phyloP scores from a whole-genome alignment of 495 filamentous ascomycete species.

The Aspergillus taichungensis region DNA sequence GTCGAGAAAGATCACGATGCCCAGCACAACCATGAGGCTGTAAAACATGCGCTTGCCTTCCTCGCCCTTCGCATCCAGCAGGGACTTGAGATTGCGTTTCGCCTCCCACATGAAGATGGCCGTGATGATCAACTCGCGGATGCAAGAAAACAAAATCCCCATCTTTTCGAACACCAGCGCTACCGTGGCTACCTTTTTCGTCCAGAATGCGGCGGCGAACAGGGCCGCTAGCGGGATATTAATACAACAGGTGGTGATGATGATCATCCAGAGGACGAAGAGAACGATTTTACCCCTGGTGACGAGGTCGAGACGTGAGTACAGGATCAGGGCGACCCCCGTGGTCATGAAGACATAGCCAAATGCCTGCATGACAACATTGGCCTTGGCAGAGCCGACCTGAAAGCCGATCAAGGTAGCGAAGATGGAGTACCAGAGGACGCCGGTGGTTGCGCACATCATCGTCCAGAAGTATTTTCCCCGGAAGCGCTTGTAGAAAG shows the following conservation, averaged over 20 bases:
- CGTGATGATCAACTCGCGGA: conserved; percentile 41
- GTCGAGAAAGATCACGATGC: conserved; percentile 31
- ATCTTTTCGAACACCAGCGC: conserved; percentile 35
- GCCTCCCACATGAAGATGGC: conserved; percentile 41
- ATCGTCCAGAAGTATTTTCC: conserved; percentile 42
- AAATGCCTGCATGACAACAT: conserved; percentile 19
- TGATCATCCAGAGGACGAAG: conserved; percentile 25
- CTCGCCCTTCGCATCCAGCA: conserved; percentile 18
- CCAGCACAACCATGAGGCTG: conserved; percentile 37
- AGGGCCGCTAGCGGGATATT: conserved; percentile 24
- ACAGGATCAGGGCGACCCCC: conserved; percentile 28
- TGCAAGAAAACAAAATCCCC: conserved; percentile 30
- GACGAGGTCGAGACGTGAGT: conserved; percentile 35
- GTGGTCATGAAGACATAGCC: conserved; percentile 29
- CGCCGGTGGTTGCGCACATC: conserved; percentile 18
- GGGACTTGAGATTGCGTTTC: conserved; percentile 21
- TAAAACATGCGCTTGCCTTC: conserved; percentile 25
- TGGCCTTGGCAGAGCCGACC: conserved; percentile 15
- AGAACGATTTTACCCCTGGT: conserved; percentile 11
- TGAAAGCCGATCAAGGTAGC: conserved; percentile 24
- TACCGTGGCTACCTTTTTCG: conserved; percentile 10
- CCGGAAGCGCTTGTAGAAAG: conserved; percentile 26
- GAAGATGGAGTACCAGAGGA: conserved; percentile 17
- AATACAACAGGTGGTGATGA: conserved; percentile 18
- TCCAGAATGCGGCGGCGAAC: conserved; percentile 20